Evolutionary conservation across 2,329 filamentous ascomycete species (phyloP), one percentile per base, ranked within the genome.

Genomic region (Setomelanomma holmii): DNA sequence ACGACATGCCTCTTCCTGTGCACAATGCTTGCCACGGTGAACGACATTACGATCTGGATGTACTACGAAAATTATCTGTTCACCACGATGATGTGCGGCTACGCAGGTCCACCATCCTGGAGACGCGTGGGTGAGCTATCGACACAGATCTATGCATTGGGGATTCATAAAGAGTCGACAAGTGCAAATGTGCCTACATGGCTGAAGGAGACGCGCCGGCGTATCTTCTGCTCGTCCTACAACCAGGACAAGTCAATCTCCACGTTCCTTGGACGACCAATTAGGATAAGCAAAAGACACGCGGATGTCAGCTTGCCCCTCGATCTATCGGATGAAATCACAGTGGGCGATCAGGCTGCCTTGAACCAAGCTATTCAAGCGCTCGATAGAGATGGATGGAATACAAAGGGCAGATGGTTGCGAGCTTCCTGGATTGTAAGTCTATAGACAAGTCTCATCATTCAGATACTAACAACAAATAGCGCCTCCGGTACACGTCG

Each of bases 301-400:
- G 61, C 64, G 12, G 67, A 74, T 50, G 58, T 68, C 21, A 61
- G 53, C 30, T 53, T 68, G 11, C 71, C 71, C 5, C 63, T 69
- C 2, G 71, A 74, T 33, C 45, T 74, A 6, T 58, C 61, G 12
- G 69, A 73, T 40, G 56, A 67, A 16, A 65, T 71, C 17, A 44
- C 69, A 2, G 61, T 60, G 4, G 57, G 58, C 21, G 53, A 65
- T 10, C 70, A 55, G 20, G 42, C 49, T 8, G 51, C 49, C 0
- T 22, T 71, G 0, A 33, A 53, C 1, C 22, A 42, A 19, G 67
- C 67, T 3, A 64, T 66, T 20, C 40, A 53, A 35, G 42, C 30
- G 8, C 53, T 74, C 5, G 69, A 70, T 35, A 27, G 47, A 7
- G 55, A 67, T 14, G 69, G 69, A 3, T 74, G 71, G 82, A 84